Evolutionary conservation across 2,329 filamentous ascomycete genomes (phyloP), one percentile per base, ranked within the genome.

Genomic region (Aspergillus sp.): DNA sequence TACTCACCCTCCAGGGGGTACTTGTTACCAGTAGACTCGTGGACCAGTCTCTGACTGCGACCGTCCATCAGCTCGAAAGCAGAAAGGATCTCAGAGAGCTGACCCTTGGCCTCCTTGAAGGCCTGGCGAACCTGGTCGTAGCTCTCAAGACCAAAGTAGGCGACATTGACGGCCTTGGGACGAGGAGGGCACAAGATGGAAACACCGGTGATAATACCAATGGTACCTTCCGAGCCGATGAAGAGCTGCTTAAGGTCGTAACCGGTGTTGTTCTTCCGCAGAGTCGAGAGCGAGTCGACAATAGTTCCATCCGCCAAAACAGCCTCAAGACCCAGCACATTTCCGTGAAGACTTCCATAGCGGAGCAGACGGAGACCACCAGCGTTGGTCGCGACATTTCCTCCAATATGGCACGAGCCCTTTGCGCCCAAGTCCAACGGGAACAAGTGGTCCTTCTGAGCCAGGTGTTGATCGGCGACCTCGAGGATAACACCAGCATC

Each of bases 191-290:
- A 96, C 55, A 91, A 77, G 49, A 98, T 86, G 4, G 90, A 90
- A 32, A 97, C 78, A 37, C 81, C 90, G 12, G 93, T 98, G 58
- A 98, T 87, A 59, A 97, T 86, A 42, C 93, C 93, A 50, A 97
- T 86, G 5, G 93, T 97, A 26, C 93, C 93, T 68, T 98, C 93
- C 29, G 84, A 88, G 37, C 93, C 93, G 58, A 98, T 95, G 66
- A 98, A 96, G 31, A 96, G 79, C 69, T 96, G 91, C 74, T 96
- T 96, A 45, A 96, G 70, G 65, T 98, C 94, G 69, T 97, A 98
- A 27, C 93, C 93, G 2, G 93, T 98, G 73, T 98, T 98, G 76
- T 98, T 97, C 76, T 98, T 98, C 54, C 93, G 83, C 45, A 98
- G 75, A 47, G 81, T 90, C 55, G 82, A 86, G 29, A 98, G 81